Base-by-base conservation (phyloP, 805 yeast species). In the Nakazawaea wyomingensis region DNA sequence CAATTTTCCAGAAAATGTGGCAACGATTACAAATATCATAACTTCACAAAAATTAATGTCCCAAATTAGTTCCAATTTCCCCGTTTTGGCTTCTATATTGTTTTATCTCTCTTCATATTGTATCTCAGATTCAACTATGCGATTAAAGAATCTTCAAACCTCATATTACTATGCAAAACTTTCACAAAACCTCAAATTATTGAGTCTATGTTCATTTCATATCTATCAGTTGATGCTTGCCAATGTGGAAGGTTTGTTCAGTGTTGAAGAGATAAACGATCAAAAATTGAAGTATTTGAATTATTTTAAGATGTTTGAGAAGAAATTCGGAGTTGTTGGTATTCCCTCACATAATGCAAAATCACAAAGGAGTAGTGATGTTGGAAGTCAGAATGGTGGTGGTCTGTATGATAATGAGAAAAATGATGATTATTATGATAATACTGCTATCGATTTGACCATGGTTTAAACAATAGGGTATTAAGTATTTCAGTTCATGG, bases 341-440 rank as follows among this genome's bases (percentile, higher is more conserved):
- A n/a, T n/a, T n/a, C 21, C 8, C 16, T 17, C 14, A 13, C 6
- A 16, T 37, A 17, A 10, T 14, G 21, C 16, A 11, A 17, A 8
- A 17, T 14, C 22, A 3, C 10, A 16, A 13, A 21, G 26, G 21
- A 13, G 16, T 7, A 34, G 37, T 21, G 28, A 34, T 5, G 21
- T 9, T n/a, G 18, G 16, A 35, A 26, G 21, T 14, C 18, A 35
- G 19, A 36, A 21, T 13, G 43, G 43, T 26, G 41, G n/a, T 13
- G 43, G 43, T 26, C 26, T 16, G n/a, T 39, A 32, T 19, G 43
- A 39, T 33, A 39, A 39, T 24, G 43, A 39, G 17, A 39, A 39
- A 33, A 39, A 39, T 26, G 43, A 39, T 32, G 32, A 39, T 10
- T 40, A 40, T 19, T 40, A 40, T 19, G 38, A 40, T 35, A 26